Conservation (phyloP, 805 yeast species). For the Saccharomycopsis guyanensis region DNA sequence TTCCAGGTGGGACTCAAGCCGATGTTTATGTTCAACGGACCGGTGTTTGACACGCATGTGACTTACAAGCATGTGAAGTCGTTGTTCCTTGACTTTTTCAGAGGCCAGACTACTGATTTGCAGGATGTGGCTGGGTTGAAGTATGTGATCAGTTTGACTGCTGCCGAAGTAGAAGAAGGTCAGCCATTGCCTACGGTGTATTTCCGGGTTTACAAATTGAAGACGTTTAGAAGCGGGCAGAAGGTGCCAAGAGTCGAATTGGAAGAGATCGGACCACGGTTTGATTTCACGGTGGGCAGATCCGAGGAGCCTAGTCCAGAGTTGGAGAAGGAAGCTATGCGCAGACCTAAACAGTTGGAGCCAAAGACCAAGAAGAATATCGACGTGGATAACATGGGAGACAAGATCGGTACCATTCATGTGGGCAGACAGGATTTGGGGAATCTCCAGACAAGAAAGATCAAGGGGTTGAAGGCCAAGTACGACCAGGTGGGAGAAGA, state of each 20-base stretch:
- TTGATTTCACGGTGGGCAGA: conserved; percentile 90
- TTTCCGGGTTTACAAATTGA: conserved; percentile 85
- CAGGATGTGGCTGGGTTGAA: conserved; percentile 95
- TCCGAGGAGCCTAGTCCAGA: conserved; percentile 76
- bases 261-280: conserved; percentile 91
- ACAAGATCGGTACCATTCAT: conserved; percentile 92
- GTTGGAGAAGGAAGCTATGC: conserved; percentile 81
- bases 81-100: conserved; percentile 80
- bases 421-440: conserved; percentile 91
- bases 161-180: conserved; percentile 55
- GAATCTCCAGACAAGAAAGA: conserved; percentile 91
- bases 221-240: conserved; percentile 75
- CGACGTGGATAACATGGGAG: conserved; percentile 84
- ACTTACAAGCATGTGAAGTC: conserved; percentile 80
- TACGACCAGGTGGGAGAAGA: conserved; percentile 62
- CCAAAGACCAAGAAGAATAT: conserved; percentile 84
- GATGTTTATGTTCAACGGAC: conserved; percentile 88
- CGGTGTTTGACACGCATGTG: conserved; percentile 85
- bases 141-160: conserved; percentile 75
- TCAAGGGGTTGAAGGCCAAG: conserved; percentile 91
- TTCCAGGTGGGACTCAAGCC: conserved; percentile 90
- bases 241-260: conserved; percentile 90
- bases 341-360: conserved; percentile 73
- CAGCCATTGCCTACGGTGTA: conserved; percentile 70
- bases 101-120: conserved; percentile 71